Percentiles rank a stretch among this genome's conserved stretches.
Evolutionary conservation across 2,329 filamentous ascomycete genomes (phyloP).

Genomic region (Trichoderma citrinoviride): DNA sequence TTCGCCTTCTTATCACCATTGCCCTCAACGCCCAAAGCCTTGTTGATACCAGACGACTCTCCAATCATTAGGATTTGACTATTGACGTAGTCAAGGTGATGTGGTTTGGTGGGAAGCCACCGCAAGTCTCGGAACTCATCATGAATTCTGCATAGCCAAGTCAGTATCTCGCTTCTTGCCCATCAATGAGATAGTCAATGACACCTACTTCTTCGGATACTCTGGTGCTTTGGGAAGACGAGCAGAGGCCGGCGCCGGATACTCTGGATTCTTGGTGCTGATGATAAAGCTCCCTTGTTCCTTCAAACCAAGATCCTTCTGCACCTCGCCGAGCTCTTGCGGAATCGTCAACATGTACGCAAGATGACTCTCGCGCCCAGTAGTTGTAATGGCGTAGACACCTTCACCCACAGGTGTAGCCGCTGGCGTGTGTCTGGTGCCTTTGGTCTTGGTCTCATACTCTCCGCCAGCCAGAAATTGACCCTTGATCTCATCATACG

Average conservation of each 20-base stretch:
- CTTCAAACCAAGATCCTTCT: slow-evolving; percentile 70
- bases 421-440: slow-evolving; percentile 64
- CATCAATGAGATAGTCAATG: neutral
- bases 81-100: slow-evolving; percentile 71
- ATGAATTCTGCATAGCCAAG: slow-evolving; percentile 49
- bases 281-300: slow-evolving; percentile 70
- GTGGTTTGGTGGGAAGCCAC: slow-evolving; percentile 72
- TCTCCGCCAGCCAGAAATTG: slow-evolving; percentile 64
- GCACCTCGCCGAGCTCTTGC: slow-evolving; percentile 64
- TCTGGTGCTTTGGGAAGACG: slow-evolving; percentile 63
- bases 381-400: slow-evolving; percentile 76
- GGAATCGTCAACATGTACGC: slow-evolving; percentile 79
- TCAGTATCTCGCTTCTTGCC: neutral
- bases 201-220: slow-evolving; percentile 66
- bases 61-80: slow-evolving; percentile 79
- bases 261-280: slow-evolving; percentile 76
- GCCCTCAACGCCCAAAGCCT: slow-evolving; percentile 56
- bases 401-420: slow-evolving; percentile 79
- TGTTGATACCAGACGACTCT: slow-evolving; percentile 54
- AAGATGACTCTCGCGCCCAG: slow-evolving; percentile 69
- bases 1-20: slow-evolving; percentile 53
- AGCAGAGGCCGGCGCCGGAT: slow-evolving; percentile 61
- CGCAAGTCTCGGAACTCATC: slow-evolving; percentile 70
- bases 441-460: slow-evolving; percentile 74
- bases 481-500: slow-evolving; percentile 68